Conservation (phyloP, 148 eudicot genomes). For the Polygonum aviculare region DNA sequence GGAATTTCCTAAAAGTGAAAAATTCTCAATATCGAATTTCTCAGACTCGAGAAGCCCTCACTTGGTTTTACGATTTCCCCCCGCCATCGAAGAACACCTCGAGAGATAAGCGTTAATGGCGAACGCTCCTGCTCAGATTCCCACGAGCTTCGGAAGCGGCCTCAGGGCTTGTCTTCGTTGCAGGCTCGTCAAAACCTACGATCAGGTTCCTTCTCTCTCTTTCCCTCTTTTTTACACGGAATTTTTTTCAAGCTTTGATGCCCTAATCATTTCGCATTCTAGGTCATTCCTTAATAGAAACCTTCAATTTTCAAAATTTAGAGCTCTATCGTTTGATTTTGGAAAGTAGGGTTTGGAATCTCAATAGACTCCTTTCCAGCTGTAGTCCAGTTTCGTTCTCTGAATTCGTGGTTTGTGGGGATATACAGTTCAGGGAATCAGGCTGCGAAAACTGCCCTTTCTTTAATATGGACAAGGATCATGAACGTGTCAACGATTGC, state of each 20-base stretch:
- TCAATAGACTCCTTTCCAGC: not conserved
- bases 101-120: not conserved
- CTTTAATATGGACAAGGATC: conserved; percentile 76
- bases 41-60: not conserved
- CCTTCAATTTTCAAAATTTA: not conserved
- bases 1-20: not conserved
- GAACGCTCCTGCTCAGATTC: conserved; percentile 52
- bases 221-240: not conserved
- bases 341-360: not conserved
- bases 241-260: not conserved
- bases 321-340: not conserved
- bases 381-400: not conserved
- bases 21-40: not conserved
- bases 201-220: conserved; percentile 39
- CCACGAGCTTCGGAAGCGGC: conserved; percentile 87
- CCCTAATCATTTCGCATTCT: not conserved
- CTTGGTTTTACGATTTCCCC: not conserved
- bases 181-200: conserved; percentile 82
- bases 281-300: not conserved
- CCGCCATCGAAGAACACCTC: not conserved
- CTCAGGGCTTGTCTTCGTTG: conserved; percentile 91
- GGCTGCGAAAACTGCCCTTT: conserved; percentile 99
- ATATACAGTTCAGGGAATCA: conserved; percentile 67
- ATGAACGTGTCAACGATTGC: conserved; percentile 83
- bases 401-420: conserved; percentile 1